Conservation (phyloP, 352 stramenopile genomes). For the Lagenidium sp. region DNA sequence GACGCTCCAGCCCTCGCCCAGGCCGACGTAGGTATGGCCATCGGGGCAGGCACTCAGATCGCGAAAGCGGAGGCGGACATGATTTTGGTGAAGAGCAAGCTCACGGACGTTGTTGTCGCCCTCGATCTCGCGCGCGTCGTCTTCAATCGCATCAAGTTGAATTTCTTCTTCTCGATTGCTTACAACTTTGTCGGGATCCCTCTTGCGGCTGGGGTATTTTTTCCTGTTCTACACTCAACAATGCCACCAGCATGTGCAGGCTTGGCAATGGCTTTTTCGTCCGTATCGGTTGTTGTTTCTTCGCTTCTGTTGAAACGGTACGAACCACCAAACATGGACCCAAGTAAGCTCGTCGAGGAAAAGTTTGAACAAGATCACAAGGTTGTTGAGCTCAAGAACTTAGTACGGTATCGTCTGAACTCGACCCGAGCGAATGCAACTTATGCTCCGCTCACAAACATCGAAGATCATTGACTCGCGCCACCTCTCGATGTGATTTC, state of each 20-base stretch:
- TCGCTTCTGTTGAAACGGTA: slow-evolving; percentile 84
- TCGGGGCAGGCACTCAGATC: slow-evolving; percentile 88
- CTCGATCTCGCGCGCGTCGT: slow-evolving; percentile 74
- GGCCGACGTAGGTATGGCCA: slow-evolving; percentile 90
- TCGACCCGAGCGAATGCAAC: slow-evolving; percentile 36
- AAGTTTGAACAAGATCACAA: slow-evolving; percentile 61
- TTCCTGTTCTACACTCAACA: slow-evolving; percentile 72
- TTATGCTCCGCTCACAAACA: slow-evolving; percentile 61
- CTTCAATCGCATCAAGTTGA: slow-evolving; percentile 77
- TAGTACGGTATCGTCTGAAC: slow-evolving; percentile 48
- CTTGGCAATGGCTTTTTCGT: slow-evolving; percentile 85
- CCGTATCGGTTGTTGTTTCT: slow-evolving; percentile 79
- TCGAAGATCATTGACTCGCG: slow-evolving; percentile 13
- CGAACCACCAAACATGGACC: slow-evolving; percentile 30
- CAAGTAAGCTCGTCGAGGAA: slow-evolving; percentile 9
- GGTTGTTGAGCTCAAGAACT: slow-evolving; percentile 69
- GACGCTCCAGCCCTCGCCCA: slow-evolving; percentile 90
- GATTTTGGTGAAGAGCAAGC: slow-evolving; percentile 81
- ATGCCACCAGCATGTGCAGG: slow-evolving; percentile 81
- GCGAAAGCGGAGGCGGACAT: slow-evolving; percentile 84
- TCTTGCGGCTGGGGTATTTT: slow-evolving; percentile 78
- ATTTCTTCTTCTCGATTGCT: slow-evolving; percentile 84
- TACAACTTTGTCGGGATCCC: slow-evolving; percentile 85
- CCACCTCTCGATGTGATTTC: too few relatives aligned
- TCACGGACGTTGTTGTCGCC: slow-evolving; percentile 78